Conservation (phyloP, 2,329 filamentous ascomycete species). For the Sclerotinia sclerotiorum region DNA sequence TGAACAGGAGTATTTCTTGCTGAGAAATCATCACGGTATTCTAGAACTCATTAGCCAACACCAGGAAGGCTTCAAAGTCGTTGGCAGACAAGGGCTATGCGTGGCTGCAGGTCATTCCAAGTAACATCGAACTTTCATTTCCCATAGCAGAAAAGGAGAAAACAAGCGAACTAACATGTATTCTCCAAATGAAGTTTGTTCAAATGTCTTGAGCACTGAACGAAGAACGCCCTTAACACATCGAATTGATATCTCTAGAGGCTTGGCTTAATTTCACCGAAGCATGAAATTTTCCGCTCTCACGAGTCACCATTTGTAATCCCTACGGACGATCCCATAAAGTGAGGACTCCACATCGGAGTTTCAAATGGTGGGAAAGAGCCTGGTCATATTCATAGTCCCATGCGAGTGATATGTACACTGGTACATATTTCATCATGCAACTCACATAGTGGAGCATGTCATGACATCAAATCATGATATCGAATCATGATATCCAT, state of each 20-base stretch:
- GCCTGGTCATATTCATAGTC: neutral
- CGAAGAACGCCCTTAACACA: neutral
- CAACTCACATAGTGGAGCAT: neutral
- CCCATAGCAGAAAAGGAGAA: neutral
- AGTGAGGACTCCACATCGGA: neutral
- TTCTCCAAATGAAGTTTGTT: neutral
- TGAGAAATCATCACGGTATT: neutral
- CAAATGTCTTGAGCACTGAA: neutral
- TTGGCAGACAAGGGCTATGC: neutral
- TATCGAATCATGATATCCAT: neutral
- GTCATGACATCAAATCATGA: neutral
- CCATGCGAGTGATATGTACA: neutral
- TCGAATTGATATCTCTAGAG: neutral
- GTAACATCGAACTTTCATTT: neutral
- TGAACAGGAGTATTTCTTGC: no score
- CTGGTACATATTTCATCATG: neutral
- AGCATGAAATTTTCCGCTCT: neutral
- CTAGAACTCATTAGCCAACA: neutral
- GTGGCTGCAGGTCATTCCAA: neutral
- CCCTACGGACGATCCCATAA: neutral
- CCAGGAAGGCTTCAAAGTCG: neutral
- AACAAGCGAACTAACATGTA: neutral
- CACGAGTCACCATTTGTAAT: neutral
- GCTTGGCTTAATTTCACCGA: neutral
- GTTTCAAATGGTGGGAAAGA: slow-evolving; percentile 4